Conservation (phyloP, 2,329 filamentous ascomycete species). For the Laburnicola sp. region DNA sequence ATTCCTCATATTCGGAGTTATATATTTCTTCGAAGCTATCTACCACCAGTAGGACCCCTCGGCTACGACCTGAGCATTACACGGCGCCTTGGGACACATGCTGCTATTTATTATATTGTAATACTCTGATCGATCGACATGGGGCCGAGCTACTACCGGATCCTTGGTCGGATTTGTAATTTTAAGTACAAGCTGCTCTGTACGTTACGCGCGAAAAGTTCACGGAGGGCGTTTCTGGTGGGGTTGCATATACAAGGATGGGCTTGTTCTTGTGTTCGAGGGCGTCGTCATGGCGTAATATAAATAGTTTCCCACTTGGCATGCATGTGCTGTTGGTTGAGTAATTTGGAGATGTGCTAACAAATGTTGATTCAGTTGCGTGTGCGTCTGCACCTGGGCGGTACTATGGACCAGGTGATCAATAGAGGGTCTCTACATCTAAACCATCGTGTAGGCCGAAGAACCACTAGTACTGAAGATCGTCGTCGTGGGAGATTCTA, state of each 20-base stretch:
- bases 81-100: slow-evolving; percentile 22
- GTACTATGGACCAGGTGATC: too few species aligned
- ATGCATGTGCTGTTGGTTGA: too few species aligned
- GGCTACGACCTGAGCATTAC: slow-evolving; percentile 21
- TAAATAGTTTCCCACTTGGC: background rate
- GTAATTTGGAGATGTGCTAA: too few species aligned
- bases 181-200: slow-evolving; percentile 24
- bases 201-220: slow-evolving; percentile 18
- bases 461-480: too few species aligned
- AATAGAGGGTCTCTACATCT: too few species aligned
- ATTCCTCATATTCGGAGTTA: slow-evolving; percentile 87
- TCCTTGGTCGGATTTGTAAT: slow-evolving; percentile 25
- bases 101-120: slow-evolving; percentile 18
- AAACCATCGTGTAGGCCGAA: too few species aligned
- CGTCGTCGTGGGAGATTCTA: too few species aligned
- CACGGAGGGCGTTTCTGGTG: slow-evolving; percentile 16
- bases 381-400: too few species aligned
- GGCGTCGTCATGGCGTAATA: too few species aligned
- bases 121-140: slow-evolving; percentile 14
- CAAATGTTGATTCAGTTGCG: too few species aligned
- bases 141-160: slow-evolving; percentile 1
- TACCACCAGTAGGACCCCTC: slow-evolving; percentile 48
- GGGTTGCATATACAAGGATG: slow-evolving; percentile 13
- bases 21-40: slow-evolving; percentile 84
- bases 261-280: background rate